Evolutionary conservation across 2,329 filamentous ascomycete genomes (phyloP), one percentile per base, ranked within the genome.

Genomic region (Neurospora sp.): DNA sequence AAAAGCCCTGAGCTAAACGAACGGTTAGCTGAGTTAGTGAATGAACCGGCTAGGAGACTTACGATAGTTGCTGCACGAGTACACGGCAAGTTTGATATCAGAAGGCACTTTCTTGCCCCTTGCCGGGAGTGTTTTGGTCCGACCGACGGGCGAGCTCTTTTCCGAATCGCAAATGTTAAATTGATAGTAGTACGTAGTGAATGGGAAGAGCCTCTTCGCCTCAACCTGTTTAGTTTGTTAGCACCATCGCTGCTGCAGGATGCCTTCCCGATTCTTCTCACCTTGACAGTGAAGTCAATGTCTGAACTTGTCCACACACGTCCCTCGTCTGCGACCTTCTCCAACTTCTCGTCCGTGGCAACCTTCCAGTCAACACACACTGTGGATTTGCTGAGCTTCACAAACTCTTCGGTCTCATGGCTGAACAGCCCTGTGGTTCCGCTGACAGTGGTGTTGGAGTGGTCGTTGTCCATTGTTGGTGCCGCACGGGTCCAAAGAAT

Each of bases 241-340:
- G 40, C 33, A 67, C 17, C 74, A 40, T n/a, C 4, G 5, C 10
- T 23, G 11, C 12, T 5, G 43, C 11, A 5, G 33, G 33, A 36
- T 23, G 5, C 43, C 10, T 23, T 6, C n/a, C n/a, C 43, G 23
- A 52, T 67, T 39, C 19, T 52, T 23, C 71, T 67, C 76, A 88
- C 87, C 83, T 92, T 92, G 71, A 92, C 82, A 0, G 91, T 93
- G 76, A 89, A 93, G 75, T 93, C 91, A 68, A 93, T 87, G 76
- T 93, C 91, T 1, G 87, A 90, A 40, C 85, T 91, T 0, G 91
- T 93, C 76, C 88, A 92, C 11, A 86, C 80, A 1, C 82, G 17
- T 89, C 89, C 39, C 66, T 83, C 81, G 75, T 90, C 92, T 1
- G 12, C 46, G 8, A 57, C 46, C 17, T 28, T 8, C 46, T 33